phyloP scores from a whole-genome alignment of 345 rosid species.

The Rhodomyrtus tomentosa region DNA sequence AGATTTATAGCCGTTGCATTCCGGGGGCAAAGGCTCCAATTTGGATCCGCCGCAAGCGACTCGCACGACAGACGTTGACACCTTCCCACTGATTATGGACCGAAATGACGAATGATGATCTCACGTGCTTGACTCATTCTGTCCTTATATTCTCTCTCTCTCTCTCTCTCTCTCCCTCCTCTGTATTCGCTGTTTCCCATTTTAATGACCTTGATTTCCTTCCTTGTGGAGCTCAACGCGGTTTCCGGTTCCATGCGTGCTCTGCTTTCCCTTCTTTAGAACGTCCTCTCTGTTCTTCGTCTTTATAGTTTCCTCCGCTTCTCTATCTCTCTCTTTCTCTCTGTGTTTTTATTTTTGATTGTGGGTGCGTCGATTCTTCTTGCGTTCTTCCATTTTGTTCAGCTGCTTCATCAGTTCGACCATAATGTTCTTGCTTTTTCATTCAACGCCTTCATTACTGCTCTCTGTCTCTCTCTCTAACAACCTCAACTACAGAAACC shows the following conservation, averaged over 20 bases:
- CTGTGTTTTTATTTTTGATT: not conserved
- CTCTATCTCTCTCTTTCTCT: not conserved
- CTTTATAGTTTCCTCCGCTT: not conserved
- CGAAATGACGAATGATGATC: not conserved
- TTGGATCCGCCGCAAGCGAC: not conserved
- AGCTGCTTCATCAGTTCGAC: not conserved
- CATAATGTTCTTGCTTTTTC: not conserved
- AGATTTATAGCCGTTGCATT: not conserved
- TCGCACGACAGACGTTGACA: not conserved
- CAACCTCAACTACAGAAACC: not conserved
- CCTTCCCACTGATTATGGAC: not conserved
- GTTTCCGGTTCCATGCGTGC: too few species aligned
- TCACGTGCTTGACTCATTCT: not conserved
- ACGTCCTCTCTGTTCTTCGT: not conserved
- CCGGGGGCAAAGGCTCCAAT: not conserved
- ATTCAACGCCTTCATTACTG: not conserved
- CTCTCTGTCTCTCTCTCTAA: not conserved
- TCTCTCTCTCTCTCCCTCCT: not conserved
- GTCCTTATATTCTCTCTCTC: not conserved
- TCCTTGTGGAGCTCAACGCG: too few species aligned
- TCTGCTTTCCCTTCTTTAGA: not conserved
- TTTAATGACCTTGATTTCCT: not conserved
- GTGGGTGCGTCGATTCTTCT: not conserved
- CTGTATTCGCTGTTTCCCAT: not conserved
- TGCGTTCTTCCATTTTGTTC: not conserved